phyloP scores from a whole-genome alignment of 2,329 filamentous ascomycete genomes.

The Aureobasidium sp. region DNA sequence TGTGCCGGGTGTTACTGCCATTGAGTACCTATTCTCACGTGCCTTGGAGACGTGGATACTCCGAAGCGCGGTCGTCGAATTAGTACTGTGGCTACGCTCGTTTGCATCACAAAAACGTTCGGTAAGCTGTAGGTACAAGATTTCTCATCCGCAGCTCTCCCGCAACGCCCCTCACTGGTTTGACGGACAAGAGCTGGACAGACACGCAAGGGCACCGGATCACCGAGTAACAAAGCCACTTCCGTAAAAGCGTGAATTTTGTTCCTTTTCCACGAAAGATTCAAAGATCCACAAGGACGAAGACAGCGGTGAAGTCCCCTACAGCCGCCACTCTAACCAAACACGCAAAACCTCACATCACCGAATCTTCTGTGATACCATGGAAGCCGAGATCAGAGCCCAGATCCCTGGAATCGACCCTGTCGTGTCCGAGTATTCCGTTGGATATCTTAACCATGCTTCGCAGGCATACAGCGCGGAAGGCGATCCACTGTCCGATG shows the following conservation, averaged over 20 bases:
- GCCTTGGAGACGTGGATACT: neutral
- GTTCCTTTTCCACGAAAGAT: neutral
- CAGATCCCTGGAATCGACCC: conserved; percentile 31
- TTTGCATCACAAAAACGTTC: neutral
- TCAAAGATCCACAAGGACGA: conserved; percentile 8
- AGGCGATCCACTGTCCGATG: conserved; percentile 73
- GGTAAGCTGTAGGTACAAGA: neutral
- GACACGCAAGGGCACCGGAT: conserved; percentile 1
- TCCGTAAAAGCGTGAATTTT: conserved; percentile 8
- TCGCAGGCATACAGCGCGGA: conserved; percentile 76
- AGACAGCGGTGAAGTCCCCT: conserved; percentile 6
- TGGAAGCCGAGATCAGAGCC: conserved; percentile 33
- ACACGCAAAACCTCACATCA: conserved; percentile 5
- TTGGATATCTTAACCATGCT: conserved; percentile 89
- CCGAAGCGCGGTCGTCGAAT: neutral
- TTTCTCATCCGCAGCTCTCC: conserved; percentile 4
- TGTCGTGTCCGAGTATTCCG: conserved; percentile 39
- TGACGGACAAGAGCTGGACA: conserved; percentile 11
- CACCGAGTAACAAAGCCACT: neutral
- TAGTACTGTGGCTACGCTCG: neutral
- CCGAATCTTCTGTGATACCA: conserved; percentile 17
- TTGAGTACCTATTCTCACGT: neutral
- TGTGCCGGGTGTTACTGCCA: neutral
- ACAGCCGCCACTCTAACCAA: conserved; percentile 13
- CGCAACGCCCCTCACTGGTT: conserved; percentile 8